Percentiles rank a stretch among this genome's conserved stretches.
These are phyloP conservation scores for Didymella pinodella DNA, from an alignment of 2,329 filamentous ascomycete species.

Conservation along the genomic window DNA sequence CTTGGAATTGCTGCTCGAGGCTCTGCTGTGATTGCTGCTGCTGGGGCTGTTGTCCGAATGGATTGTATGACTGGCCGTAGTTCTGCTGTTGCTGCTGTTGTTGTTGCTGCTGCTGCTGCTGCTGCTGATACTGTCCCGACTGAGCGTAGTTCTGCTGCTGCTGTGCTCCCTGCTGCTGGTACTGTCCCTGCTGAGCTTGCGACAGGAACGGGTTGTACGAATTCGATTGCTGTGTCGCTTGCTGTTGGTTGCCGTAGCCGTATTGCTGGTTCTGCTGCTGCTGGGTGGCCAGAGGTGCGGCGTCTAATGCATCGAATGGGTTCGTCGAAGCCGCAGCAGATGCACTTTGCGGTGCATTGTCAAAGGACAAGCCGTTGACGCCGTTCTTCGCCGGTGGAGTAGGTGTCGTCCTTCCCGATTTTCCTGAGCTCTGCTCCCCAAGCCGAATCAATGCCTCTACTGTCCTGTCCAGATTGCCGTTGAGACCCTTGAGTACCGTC, in stretches of 20 bases:
- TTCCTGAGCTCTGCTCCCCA: slow-evolving; percentile 65
- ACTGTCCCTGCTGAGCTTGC: slow-evolving; percentile 42
- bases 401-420: slow-evolving; percentile 57
- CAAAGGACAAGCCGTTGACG: slow-evolving; percentile 55
- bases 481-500: slow-evolving; percentile 80
- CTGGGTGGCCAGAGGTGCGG: slow-evolving; percentile 30
- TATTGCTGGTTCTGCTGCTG: slow-evolving; percentile 44
- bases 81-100: slow-evolving; percentile 13
- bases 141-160: slow-evolving; percentile 31
- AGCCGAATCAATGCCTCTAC: slow-evolving; percentile 85
- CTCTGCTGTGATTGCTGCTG: slow-evolving; percentile 37
- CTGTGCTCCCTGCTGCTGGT: slow-evolving; percentile 28
- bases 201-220: slow-evolving; percentile 75
- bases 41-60: slow-evolving; percentile 31
- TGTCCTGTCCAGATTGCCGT: slow-evolving; percentile 84
- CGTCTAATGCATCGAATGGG: slow-evolving; percentile 57
- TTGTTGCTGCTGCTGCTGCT: slow-evolving; percentile 3
- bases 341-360: slow-evolving; percentile 47
- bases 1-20: slow-evolving; percentile 76
- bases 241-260: slow-evolving; percentile 33
- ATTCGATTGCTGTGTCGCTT: slow-evolving; percentile 47
- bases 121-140: slow-evolving; percentile 21
- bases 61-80: slow-evolving; percentile 23
- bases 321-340: slow-evolving; percentile 44
- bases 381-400: slow-evolving; percentile 59